Evolutionary conservation across 441 rosid species (phyloP).

Genomic region (Populus tomentosa): DNA sequence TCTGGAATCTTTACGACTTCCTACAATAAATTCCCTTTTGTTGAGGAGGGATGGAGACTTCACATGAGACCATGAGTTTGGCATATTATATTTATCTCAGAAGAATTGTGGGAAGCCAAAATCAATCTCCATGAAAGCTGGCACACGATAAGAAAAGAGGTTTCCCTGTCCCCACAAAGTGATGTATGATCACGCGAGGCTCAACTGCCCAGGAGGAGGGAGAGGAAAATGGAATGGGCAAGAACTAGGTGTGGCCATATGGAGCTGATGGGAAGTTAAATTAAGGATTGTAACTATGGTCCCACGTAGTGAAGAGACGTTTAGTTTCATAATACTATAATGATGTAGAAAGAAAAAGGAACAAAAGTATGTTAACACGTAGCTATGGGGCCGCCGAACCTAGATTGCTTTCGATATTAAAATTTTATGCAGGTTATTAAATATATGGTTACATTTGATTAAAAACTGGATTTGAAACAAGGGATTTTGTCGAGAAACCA

Average conservation of each 20-base stretch:
- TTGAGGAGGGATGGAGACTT: too few relatives aligned
- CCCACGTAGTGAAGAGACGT: too few relatives aligned
- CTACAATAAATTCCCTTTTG: too few relatives aligned
- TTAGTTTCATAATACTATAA: too few relatives aligned
- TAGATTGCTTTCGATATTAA: too few relatives aligned
- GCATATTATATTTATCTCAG: background rate
- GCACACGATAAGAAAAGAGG: background rate
- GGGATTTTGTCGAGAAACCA: background rate
- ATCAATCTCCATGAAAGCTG: background rate
- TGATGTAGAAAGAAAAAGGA: background rate
- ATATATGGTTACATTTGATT: too few relatives aligned
- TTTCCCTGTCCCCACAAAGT: constrained; percentile 8
- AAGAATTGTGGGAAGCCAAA: background rate
- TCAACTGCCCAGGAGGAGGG: background rate
- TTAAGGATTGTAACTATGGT: background rate
- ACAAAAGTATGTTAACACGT: background rate
- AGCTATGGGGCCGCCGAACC: too few relatives aligned
- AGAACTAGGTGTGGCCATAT: background rate
- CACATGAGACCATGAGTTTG: too few relatives aligned
- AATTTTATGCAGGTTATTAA: too few relatives aligned
- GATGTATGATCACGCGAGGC: constrained; percentile 1
- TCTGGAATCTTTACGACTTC: background rate
- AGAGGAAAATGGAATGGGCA: background rate
- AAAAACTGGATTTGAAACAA: background rate
- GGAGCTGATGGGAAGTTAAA: background rate